phyloP scores from a whole-genome alignment of 2,329 filamentous ascomycete species.

The Fusarium transvaalense region DNA sequence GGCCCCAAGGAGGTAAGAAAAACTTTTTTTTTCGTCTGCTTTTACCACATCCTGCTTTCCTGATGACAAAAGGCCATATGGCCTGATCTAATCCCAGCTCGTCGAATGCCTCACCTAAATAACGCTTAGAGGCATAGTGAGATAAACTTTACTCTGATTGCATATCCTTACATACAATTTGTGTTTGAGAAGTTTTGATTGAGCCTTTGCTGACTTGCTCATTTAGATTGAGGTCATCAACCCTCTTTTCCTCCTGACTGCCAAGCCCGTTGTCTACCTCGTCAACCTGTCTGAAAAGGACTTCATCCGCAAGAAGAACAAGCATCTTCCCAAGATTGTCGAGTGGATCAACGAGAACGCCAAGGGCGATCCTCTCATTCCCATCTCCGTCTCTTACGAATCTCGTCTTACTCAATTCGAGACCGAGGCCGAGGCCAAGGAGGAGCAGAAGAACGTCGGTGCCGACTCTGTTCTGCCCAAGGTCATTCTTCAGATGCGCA shows the following conservation, averaged over 20 bases:
- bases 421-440: constrained; percentile 79
- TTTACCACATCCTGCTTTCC: constrained; percentile 56
- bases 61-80: constrained; percentile 98
- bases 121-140: constrained; percentile 85
- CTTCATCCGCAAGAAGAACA: constrained; percentile 99
- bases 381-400: constrained; percentile 92
- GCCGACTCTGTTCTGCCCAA: constrained; percentile 93
- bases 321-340: constrained; percentile 92
- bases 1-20: constrained; percentile 88
- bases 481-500: constrained; percentile 92
- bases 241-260: constrained; percentile 91
- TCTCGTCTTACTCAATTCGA: constrained; percentile 87
- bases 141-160: constrained; percentile 83
- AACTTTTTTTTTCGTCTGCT: constrained; percentile 33
- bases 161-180: constrained; percentile 27
- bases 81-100: constrained; percentile 99
- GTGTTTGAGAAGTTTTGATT: constrained; percentile 7
- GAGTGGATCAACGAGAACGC: constrained; percentile 97
- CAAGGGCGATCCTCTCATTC: constrained; percentile 88
- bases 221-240: constrained; percentile 95
- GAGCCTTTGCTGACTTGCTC: constrained; percentile 44
- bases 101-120: constrained; percentile 86
- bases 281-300: constrained; percentile 98
- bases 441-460: constrained; percentile 90
- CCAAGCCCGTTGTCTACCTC: constrained; percentile 96